Conservation (phyloP, 1,284 basidiomycete species). For the Rugosomyces carneus region DNA sequence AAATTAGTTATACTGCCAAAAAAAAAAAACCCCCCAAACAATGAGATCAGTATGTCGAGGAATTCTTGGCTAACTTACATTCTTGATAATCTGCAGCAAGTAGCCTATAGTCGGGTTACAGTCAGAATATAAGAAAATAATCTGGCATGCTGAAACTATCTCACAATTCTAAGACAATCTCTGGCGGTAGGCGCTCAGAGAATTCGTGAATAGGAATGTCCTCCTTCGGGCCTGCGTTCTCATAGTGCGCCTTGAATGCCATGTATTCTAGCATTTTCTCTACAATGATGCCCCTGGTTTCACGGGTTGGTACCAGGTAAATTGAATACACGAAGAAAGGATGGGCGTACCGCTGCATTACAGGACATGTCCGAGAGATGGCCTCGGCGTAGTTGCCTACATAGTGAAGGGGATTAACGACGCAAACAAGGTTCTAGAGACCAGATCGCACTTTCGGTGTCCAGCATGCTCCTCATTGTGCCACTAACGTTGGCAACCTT, state of each 20-base stretch:
- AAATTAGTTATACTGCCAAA: no score
- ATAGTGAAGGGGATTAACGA: not conserved
- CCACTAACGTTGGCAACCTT: constrained; percentile 52
- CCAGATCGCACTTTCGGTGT: constrained; percentile 28
- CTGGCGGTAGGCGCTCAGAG: constrained; percentile 69
- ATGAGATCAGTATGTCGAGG: not conserved
- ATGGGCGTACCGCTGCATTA: constrained; percentile 31
- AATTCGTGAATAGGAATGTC: constrained; percentile 71
- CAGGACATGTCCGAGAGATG: constrained; percentile 31
- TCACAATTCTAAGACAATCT: constrained; percentile 79
- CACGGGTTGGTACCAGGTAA: not conserved
- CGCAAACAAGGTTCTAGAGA: not conserved
- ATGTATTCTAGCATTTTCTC: constrained; percentile 84
- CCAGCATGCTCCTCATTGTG: constrained; percentile 46
- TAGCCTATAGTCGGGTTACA: constrained; percentile 49
- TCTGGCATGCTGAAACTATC: no score
- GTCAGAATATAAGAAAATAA: no score
- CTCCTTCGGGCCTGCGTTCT: constrained; percentile 50
- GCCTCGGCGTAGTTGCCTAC: constrained; percentile 38
- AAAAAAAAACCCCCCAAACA: no score
- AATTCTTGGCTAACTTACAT: constrained; percentile 29
- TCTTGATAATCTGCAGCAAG: constrained; percentile 73
- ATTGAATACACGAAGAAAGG: not conserved
- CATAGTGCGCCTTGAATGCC: constrained; percentile 69
- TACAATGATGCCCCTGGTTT: constrained; percentile 60